Percentiles rank a stretch among this genome's conserved stretches.
Evolutionary conservation across 768 basidiomycete species (phyloP).

Genomic region (Tubosaeta sp.): DNA sequence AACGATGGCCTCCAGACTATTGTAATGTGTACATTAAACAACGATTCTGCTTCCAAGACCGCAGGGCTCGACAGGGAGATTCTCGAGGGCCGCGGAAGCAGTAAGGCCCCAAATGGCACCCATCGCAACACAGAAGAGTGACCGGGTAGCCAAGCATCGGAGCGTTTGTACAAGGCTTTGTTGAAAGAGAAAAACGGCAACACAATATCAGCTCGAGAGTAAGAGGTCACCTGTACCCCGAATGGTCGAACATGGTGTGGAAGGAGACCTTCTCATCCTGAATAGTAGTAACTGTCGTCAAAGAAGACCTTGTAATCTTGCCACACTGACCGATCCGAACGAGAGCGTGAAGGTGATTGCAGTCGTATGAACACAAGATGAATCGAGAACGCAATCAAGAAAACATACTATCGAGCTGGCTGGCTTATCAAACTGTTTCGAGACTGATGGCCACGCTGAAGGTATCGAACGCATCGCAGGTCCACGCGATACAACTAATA

Average conservation of each 20-base stretch:
- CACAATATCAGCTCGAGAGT: slow-evolving; percentile 72
- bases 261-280: slow-evolving; percentile 50
- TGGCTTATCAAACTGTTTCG: slow-evolving; percentile 43
- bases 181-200: slow-evolving; percentile 68
- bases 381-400: neutral
- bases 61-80: slow-evolving; percentile 84
- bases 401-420: slow-evolving; percentile 42
- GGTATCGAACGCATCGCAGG: slow-evolving; percentile 83
- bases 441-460: slow-evolving; percentile 59
- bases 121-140: slow-evolving; percentile 85
- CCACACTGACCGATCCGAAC: slow-evolving; percentile 78
- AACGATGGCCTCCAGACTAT: too few species aligned
- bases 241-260: slow-evolving; percentile 81
- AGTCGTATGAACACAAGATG: slow-evolving; percentile 44
- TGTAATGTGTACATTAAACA: too few species aligned
- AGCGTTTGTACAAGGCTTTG: slow-evolving; percentile 68
- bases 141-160: slow-evolving; percentile 76
- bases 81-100: slow-evolving; percentile 81
- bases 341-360: slow-evolving; percentile 90
- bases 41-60: slow-evolving; percentile 83
- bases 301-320: slow-evolving; percentile 18
- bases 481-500: slow-evolving; percentile 80
- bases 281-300: neutral
- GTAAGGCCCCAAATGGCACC: slow-evolving; percentile 89
- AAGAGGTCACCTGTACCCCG: slow-evolving; percentile 90